phyloP scores from a whole-genome alignment of 2,329 filamentous ascomycete genomes.

The Talaromyces sp. region DNA sequence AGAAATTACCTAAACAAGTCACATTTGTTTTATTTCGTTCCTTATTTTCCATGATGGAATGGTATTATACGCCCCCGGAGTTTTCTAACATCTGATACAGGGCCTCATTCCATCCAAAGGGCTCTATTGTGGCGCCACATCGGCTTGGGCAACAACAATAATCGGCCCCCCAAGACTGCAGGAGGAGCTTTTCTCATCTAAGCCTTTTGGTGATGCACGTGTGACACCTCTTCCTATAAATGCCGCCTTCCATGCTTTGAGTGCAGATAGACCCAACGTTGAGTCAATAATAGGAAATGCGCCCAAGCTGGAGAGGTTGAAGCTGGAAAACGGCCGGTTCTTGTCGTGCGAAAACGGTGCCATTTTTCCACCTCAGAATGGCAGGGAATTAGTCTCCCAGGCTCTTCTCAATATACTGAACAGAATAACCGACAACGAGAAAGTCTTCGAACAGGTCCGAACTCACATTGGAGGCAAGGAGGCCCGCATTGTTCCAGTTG shows the following conservation, averaged over 20 bases:
- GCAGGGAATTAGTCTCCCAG: neutral
- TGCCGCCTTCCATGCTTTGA: constrained; percentile 1
- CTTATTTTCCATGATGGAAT: neutral
- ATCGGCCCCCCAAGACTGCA: constrained; percentile 1
- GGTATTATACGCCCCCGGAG: no score
- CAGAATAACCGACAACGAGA: constrained; percentile 6
- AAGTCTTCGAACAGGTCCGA: neutral
- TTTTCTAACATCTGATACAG: neutral
- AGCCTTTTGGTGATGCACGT: neutral
- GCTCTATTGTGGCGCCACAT: constrained; percentile 2
- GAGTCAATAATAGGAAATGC: neutral
- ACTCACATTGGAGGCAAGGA: neutral
- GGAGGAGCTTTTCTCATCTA: neutral
- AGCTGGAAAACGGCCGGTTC: neutral
- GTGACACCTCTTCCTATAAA: neutral
- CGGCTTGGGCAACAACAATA: constrained; percentile 4
- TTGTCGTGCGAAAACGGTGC: constrained; percentile 2
- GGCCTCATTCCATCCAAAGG: neutral
- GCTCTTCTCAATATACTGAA: constrained; percentile 3
- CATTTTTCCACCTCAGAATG: neutral
- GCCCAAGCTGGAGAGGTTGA: neutral
- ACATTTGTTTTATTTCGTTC: neutral
- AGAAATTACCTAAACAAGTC: neutral
- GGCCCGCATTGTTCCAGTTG: neutral
- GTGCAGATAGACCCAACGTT: neutral